Base-by-base conservation (phyloP, 2,329 filamentous ascomycete genomes). In the Phialemoniopsis sp. region DNA sequence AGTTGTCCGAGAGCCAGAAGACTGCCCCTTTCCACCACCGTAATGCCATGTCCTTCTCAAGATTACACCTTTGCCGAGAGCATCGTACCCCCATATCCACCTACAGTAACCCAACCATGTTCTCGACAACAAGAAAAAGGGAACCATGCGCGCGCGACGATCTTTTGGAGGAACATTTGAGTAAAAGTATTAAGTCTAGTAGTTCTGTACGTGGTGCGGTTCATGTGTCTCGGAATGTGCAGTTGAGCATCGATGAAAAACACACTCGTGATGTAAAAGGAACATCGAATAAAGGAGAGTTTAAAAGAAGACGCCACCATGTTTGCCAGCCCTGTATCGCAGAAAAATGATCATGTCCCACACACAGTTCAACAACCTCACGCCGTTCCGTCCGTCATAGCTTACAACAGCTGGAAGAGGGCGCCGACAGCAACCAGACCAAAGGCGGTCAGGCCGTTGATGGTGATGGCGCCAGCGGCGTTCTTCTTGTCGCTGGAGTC, bases 391-490 rank as follows among this genome's bases (percentile, higher is more conserved):
- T 37, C 32, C 36, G 43, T 43, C 45, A 37, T 41, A 38, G 36
- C 33, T 73, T 76, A 79, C 60, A 80, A 58, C 53, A 78, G 61
- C 53, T 75, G 70, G 40, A 68, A 66, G 42, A 77, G 40, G 36
- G 59, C 71, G 48, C 64, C 70, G 33, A 75, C 47, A 39, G 66
- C 61, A 44, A 40, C 70, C 38, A 76, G 58, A 41, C 63, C 68
- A 33, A 79, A 56, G 16, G 71, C 51, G 30, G 70, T 60, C 15
- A 63, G 56, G 43, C 63, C 62, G 66, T 73, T 77, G 50, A 71
- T 59, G 41, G 58, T 57, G 30, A 73, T 44, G 39, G 67, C 67
- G 34, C 70, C 66, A 38, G 70, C 73, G 38, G 62, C 52, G 38
- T 61, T 52, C 38, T 53, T 48, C 40, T 42, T 52, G 48, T 51